Evolutionary conservation across 352 stramenopile species (phyloP).

Genomic region (Pythium myriotylum): DNA sequence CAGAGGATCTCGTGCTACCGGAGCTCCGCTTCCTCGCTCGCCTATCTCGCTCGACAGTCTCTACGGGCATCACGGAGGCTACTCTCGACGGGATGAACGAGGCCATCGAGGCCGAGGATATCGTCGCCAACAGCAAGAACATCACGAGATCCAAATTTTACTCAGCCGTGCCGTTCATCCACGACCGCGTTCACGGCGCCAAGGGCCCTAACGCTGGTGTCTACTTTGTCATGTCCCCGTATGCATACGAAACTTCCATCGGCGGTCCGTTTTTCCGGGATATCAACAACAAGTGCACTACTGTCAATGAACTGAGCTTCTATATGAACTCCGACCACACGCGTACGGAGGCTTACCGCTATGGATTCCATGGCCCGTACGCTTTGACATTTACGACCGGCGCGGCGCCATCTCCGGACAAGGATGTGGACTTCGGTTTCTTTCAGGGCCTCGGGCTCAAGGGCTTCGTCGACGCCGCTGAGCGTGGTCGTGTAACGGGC

Average conservation of each 20-base stretch:
- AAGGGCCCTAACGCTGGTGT: constrained; percentile 38
- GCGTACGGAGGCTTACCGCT: constrained; percentile 53
- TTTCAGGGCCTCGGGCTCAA: constrained; percentile 41
- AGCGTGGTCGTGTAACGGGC: constrained; percentile 39
- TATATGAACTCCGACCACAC: constrained; percentile 72
- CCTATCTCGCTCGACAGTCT: constrained; percentile 36
- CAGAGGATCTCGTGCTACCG: constrained; percentile 29
- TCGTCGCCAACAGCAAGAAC: constrained; percentile 33
- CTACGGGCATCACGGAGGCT: constrained; percentile 38
- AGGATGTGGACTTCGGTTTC: constrained; percentile 43
- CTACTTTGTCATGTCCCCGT: constrained; percentile 54
- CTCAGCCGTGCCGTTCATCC: constrained; percentile 39
- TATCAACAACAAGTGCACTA: constrained; percentile 59
- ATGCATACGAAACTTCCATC: constrained; percentile 47
- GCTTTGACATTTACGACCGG: constrained; percentile 45
- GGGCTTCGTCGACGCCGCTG: constrained; percentile 37
- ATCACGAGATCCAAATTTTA: constrained; percentile 49
- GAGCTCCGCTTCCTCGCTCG: constrained; percentile 56
- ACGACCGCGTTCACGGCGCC: constrained; percentile 45
- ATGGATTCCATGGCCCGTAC: constrained; percentile 57
- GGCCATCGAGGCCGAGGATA: constrained; percentile 46
- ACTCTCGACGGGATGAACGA: constrained; percentile 36
- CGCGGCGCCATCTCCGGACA: constrained; percentile 20
- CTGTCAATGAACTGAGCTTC: constrained; percentile 53
- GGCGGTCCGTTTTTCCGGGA: constrained; percentile 54